Conservation (phyloP, 2,329 filamentous ascomycete species). For the Aspergillus quadrilineatus region DNA sequence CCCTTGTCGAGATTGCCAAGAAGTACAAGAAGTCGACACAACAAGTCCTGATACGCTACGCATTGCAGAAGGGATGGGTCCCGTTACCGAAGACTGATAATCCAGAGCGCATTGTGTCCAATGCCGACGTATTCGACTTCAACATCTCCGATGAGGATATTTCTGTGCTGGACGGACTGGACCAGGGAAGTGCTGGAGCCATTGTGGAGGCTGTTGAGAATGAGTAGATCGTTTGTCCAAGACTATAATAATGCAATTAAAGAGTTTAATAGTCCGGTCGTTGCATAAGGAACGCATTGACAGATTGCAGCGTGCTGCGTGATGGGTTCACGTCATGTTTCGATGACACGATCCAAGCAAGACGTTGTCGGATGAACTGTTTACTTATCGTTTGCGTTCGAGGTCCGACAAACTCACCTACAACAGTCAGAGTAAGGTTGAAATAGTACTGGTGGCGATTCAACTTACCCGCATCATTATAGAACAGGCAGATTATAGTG, state of each 20-base stretch:
- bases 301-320: slow-evolving; percentile 80
- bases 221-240: slow-evolving; percentile 29
- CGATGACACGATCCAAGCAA: slow-evolving; percentile 79
- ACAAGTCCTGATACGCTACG: slow-evolving; percentile 78
- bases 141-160: slow-evolving; percentile 59
- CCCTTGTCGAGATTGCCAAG: slow-evolving; percentile 62
- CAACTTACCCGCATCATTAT: slow-evolving; percentile 60
- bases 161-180: slow-evolving; percentile 51
- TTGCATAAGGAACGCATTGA: slow-evolving; percentile 84
- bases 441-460: background rate
- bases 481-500: slow-evolving; percentile 71
- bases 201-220: slow-evolving; percentile 50
- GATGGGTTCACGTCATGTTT: slow-evolving; percentile 81
- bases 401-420: slow-evolving; percentile 34
- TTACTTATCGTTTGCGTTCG: slow-evolving; percentile 60
- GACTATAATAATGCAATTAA: slow-evolving; percentile 8
- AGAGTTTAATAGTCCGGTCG: slow-evolving; percentile 34
- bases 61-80: slow-evolving; percentile 73
- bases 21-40: slow-evolving; percentile 73
- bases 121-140: slow-evolving; percentile 63
- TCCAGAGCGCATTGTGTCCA: slow-evolving; percentile 64
- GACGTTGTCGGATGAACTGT: slow-evolving; percentile 68
- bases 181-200: slow-evolving; percentile 50
- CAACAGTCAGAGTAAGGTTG: background rate
- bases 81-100: slow-evolving; percentile 74